Conservation (phyloP, 2,329 filamentous ascomycete species). For the Thyridium curvatum region DNA sequence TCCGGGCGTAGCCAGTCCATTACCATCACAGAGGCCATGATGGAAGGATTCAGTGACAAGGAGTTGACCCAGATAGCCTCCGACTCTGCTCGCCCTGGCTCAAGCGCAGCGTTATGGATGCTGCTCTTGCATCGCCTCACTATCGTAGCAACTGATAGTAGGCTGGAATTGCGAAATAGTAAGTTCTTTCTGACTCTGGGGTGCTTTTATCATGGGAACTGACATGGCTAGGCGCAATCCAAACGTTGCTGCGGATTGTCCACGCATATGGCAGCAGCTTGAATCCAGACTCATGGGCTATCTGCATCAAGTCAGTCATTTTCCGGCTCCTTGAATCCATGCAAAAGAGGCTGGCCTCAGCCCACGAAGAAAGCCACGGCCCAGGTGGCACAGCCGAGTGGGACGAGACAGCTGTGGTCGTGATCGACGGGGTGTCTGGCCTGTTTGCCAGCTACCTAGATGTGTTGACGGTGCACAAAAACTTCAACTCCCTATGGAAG, state of each 20-base stretch:
- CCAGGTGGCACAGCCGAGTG: conserved; percentile 49
- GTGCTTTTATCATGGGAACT: conserved; percentile 21
- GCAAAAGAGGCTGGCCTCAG: conserved; percentile 44
- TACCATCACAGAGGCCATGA: conserved; percentile 50
- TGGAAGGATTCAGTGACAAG: conserved; percentile 49
- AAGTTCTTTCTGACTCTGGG: conserved; percentile 13
- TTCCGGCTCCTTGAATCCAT: conserved; percentile 71
- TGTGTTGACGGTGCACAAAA: conserved; percentile 57
- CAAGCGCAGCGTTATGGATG: conserved; percentile 72
- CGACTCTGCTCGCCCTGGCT: conserved; percentile 51
- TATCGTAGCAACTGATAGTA: conserved; percentile 62
- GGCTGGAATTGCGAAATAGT: conserved; percentile 74
- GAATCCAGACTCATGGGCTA: conserved; percentile 71
- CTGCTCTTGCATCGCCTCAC: conserved; percentile 66
- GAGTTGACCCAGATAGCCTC: conserved; percentile 52
- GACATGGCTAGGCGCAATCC: conserved; percentile 59
- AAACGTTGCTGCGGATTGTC: conserved; percentile 85
- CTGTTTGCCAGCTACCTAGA: conserved; percentile 73
- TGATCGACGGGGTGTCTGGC: conserved; percentile 65
- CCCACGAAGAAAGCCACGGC: conserved; percentile 27
- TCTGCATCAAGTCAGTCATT: conserved; percentile 74
- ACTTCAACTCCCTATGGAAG: conserved; percentile 70
- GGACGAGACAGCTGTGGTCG: conserved; percentile 69
- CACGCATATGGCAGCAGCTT: conserved; percentile 84
- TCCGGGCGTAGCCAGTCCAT: conserved; percentile 53